phyloP scores from a whole-genome alignment of 1,284 basidiomycete genomes.

The Tylopilus orsonianus region DNA sequence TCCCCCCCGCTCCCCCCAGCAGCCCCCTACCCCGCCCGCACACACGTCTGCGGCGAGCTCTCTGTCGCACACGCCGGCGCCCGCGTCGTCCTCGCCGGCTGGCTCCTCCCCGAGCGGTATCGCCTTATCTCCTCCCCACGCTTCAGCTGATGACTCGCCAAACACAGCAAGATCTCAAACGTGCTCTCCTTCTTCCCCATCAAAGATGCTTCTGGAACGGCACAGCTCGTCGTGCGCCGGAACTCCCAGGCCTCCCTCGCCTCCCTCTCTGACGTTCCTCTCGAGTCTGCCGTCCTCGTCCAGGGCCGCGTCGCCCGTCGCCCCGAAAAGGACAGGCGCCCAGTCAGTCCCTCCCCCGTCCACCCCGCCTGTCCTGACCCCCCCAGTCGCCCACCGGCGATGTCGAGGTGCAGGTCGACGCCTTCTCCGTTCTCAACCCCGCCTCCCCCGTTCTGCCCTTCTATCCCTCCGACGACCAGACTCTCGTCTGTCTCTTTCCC shows the following conservation, averaged over 20 bases:
- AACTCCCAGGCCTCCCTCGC: slow-evolving; percentile 38
- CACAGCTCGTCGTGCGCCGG: slow-evolving; percentile 74
- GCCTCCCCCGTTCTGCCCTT: slow-evolving; percentile 75
- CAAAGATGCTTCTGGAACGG: slow-evolving; percentile 71
- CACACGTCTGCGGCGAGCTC: slow-evolving; percentile 68
- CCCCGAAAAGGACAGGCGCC: slow-evolving; percentile 59
- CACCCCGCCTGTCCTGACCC: slow-evolving; percentile 12
- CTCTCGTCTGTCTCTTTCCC: slow-evolving; percentile 55
- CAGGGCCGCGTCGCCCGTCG: slow-evolving; percentile 68
- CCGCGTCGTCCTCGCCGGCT: slow-evolving; percentile 72
- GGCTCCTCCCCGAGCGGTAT: slow-evolving; percentile 75
- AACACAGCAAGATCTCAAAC: slow-evolving; percentile 63
- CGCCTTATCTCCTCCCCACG: slow-evolving; percentile 35
- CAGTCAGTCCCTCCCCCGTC: slow-evolving; percentile 39
- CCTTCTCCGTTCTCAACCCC: slow-evolving; percentile 76
- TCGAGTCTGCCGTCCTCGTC: slow-evolving; percentile 77
- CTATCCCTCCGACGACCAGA: slow-evolving; percentile 71
- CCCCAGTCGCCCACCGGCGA: slow-evolving; percentile 59
- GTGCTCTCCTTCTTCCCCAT: slow-evolving; percentile 77
- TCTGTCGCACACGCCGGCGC: slow-evolving; percentile 53
- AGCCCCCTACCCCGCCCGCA: slow-evolving; percentile 64
- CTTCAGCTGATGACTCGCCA: slow-evolving; percentile 31
- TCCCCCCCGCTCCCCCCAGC: neutral
- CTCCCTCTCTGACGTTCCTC: slow-evolving; percentile 59
- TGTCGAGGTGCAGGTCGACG: slow-evolving; percentile 77